A percentile compares a stretch with the other conserved stretches of the same genome.
Evolutionary conservation across 495 filamentous ascomycete species (phyloP).

Genomic region (Penicilliopsis zonata): DNA sequence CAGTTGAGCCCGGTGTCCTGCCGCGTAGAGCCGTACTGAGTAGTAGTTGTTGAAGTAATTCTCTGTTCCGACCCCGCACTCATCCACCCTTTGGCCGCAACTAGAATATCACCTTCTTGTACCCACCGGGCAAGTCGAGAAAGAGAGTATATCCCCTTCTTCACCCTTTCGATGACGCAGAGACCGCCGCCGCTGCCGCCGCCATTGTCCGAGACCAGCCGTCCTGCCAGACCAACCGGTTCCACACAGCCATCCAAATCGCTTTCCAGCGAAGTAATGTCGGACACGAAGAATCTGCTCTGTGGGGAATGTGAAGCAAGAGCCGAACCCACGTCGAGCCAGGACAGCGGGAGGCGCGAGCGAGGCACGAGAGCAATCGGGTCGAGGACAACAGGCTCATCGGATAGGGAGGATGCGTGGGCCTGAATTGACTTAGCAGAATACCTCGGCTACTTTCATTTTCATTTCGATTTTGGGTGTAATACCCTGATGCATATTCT

Average conservation of each 20-base stretch:
- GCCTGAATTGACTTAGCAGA: constrained; percentile 26
- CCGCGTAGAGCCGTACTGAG: too few species aligned
- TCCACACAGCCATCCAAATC: constrained; percentile 23
- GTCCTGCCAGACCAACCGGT: constrained; percentile 50
- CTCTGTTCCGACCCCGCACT: too few species aligned
- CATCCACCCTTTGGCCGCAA: constrained; percentile 28
- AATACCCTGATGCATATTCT: constrained; percentile 22
- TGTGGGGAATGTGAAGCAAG: constrained; percentile 40
- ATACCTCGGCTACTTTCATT: too few species aligned
- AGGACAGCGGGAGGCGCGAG: constrained; percentile 44
- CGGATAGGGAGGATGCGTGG: constrained; percentile 40
- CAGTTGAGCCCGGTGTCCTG: too few species aligned
- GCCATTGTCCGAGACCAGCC: constrained; percentile 43
- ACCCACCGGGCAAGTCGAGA: constrained; percentile 60
- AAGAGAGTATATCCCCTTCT: constrained; percentile 52
- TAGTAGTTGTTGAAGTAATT: too few species aligned
- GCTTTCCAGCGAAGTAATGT: constrained; percentile 49
- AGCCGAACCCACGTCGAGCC: constrained; percentile 43
- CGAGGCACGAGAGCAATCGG: constrained; percentile 52
- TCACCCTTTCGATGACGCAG: constrained; percentile 65
- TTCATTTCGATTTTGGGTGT: too few species aligned
- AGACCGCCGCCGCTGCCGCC: constrained; percentile 42
- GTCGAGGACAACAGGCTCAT: constrained; percentile 46
- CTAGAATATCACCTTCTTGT: constrained; percentile 22
- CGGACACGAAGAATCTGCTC: constrained; percentile 42